Base-by-base conservation (phyloP, 2,329 filamentous ascomycete species). In the Macrophomina phaseolina region DNA sequence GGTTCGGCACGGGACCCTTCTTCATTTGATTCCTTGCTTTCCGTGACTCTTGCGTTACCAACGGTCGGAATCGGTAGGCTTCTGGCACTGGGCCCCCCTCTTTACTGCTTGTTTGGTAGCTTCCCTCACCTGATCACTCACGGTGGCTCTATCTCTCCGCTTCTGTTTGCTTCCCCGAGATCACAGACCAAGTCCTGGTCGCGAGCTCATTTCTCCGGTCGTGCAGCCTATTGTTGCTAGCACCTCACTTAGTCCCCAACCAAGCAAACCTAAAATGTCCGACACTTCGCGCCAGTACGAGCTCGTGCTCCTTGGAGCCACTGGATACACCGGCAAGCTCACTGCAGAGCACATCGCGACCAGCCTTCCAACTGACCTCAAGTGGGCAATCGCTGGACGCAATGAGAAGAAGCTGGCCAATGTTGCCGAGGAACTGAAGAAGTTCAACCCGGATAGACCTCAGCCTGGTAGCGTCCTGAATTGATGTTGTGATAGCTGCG, bases 301-400 rank as follows among this genome's bases (percentile, higher is more conserved):
- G 71, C 77, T 91, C 58, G 80, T 91, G 51, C 81, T 92, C 40
- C 83, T 90, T 23, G 90, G 90, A 32, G 89, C 90, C 9, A 90
- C 85, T 76, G 94, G 94, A 34, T 97, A 96, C 79, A 97, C 94
- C 0, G 94, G 94, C 46, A 89, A 87, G 70, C 84, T 91, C 71
- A 89, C 89, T 2, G 89, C 90, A 34, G 89, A 96, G 76, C 88
- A 95, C 78, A 90, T 97, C 73, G 84, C 88, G 63, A 84, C 84
- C 14, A 81, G 87, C 70, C 82, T 93, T 0, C 91, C 93, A 0
- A 92, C 90, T 18, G 87, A 92, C 75, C 78, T 97, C 69, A 93
- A 88, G 81, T 97, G 94, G 94, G 94, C 92, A 14, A 83, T 97
- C 65, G 92, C 93, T 53, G 94, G 94, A 36, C 90, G 94, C 32